These are phyloP conservation scores for Mortierella sp. DNA, from an alignment of 371 early-diverging fungal genomes.

Conservation along the genomic window DNA sequence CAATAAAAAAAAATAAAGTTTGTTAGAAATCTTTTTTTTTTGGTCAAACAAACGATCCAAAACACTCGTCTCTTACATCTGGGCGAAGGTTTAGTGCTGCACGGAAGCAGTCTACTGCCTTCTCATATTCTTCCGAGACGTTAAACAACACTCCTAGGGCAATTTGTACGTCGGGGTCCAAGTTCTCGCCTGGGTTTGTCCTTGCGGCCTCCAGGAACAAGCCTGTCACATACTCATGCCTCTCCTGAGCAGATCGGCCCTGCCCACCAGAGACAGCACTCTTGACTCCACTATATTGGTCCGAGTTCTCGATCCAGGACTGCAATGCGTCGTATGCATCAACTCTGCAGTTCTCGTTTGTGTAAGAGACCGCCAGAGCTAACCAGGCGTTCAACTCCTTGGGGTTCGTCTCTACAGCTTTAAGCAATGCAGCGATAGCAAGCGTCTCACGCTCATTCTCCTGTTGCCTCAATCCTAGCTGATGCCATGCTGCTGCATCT, in stretches of 20 bases:
- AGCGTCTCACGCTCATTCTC: conserved; percentile 95
- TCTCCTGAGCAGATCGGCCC: conserved; percentile 47
- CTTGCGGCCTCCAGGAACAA: conserved; percentile 87
- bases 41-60: neutral
- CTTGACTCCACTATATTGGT: conserved; percentile 69
- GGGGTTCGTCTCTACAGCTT: conserved; percentile 84
- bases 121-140: conserved; percentile 88
- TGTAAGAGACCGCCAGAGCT: conserved; percentile 92
- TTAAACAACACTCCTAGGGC: conserved; percentile 96
- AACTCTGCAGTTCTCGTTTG: conserved; percentile 88
- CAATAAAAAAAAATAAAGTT: neutral
- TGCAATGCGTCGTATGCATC: conserved; percentile 92
- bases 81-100: conserved; percentile 90
- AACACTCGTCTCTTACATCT: conserved; percentile 63
- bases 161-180: conserved; percentile 94
- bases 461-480: conserved; percentile 91
- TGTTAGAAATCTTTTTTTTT: too few species aligned
- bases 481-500: conserved; percentile 88
- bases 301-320: conserved; percentile 86
- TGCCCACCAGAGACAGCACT: conserved; percentile 18
- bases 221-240: conserved; percentile 81
- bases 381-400: conserved; percentile 81
- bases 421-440: conserved; percentile 91
- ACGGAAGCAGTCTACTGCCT: conserved; percentile 97
- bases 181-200: conserved; percentile 73